Conservation (phyloP, 148 eudicot species). For the Rhododendron simsii region DNA sequence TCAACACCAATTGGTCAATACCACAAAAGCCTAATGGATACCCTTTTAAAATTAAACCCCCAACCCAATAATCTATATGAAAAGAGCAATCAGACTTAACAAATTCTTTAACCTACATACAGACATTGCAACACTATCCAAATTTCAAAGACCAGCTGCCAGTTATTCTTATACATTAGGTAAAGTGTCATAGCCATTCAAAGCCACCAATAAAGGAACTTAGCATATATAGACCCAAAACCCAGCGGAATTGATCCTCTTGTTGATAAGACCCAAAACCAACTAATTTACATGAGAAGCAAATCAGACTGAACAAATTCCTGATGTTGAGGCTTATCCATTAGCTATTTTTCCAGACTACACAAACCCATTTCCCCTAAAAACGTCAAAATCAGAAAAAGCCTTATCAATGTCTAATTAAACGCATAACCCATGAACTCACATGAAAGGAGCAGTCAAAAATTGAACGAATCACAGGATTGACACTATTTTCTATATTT, state of each 20-base stretch:
- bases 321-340: background rate
- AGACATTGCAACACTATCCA: background rate
- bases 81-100: background rate
- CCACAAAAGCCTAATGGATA: slow-evolving; percentile 4
- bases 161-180: background rate
- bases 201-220: background rate
- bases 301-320: background rate
- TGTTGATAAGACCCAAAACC: background rate
- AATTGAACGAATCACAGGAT: background rate
- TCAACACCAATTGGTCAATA: background rate
- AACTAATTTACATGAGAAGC: background rate
- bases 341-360: background rate
- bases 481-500: background rate
- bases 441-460: background rate
- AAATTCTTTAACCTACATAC: background rate
- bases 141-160: background rate
- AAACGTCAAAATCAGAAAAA: background rate
- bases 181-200: background rate
- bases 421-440: background rate
- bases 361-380: background rate
- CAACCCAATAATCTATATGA: background rate
- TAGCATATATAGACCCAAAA: background rate
- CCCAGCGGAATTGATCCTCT: background rate
- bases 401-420: background rate
- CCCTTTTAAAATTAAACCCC: background rate